Conservation (phyloP, 768 basidiomycete genomes). For the Saitozyma podzolica region DNA sequence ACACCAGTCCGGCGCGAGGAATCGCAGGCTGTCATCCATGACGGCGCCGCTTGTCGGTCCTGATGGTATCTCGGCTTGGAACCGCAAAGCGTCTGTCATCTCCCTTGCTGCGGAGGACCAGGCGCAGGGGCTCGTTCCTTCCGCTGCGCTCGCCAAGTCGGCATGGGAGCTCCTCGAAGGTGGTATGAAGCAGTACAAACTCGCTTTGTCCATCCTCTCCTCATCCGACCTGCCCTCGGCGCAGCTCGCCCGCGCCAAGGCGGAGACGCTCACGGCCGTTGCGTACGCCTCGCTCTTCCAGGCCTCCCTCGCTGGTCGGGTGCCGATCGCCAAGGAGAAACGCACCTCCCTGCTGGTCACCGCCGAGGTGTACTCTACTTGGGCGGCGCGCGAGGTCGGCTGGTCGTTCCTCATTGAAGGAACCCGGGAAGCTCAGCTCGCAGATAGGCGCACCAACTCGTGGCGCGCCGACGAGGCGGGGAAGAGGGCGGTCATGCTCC, state of each 20-base stretch:
- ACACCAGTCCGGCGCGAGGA: slow-evolving; percentile 7
- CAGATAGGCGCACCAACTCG: slow-evolving; percentile 41
- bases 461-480: slow-evolving; percentile 47
- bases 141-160: slow-evolving; percentile 38
- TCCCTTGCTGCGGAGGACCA: slow-evolving; percentile 33
- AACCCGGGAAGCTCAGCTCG: slow-evolving; percentile 34
- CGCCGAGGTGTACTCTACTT: slow-evolving; percentile 50
- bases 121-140: slow-evolving; percentile 27
- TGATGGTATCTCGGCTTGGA: slow-evolving; percentile 48
- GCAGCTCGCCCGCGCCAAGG: slow-evolving; percentile 39
- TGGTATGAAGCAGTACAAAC: slow-evolving; percentile 49
- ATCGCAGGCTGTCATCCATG: slow-evolving; percentile 35
- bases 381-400: slow-evolving; percentile 53
- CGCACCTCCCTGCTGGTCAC: slow-evolving; percentile 43
- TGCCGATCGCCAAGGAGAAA: slow-evolving; percentile 42
- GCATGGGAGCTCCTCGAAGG: slow-evolving; percentile 48
- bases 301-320: slow-evolving; percentile 41
- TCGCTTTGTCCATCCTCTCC: slow-evolving; percentile 43
- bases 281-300: slow-evolving; percentile 46
- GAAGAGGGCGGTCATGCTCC: slow-evolving; percentile 46
- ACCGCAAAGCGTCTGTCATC: slow-evolving; percentile 47
- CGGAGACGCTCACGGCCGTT: slow-evolving; percentile 42
- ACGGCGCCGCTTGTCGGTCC: slow-evolving; percentile 32
- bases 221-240: slow-evolving; percentile 33
- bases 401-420: slow-evolving; percentile 52